phyloP scores from a whole-genome alignment of 1,139 yeast species.

The Ogataea hybrid region DNA sequence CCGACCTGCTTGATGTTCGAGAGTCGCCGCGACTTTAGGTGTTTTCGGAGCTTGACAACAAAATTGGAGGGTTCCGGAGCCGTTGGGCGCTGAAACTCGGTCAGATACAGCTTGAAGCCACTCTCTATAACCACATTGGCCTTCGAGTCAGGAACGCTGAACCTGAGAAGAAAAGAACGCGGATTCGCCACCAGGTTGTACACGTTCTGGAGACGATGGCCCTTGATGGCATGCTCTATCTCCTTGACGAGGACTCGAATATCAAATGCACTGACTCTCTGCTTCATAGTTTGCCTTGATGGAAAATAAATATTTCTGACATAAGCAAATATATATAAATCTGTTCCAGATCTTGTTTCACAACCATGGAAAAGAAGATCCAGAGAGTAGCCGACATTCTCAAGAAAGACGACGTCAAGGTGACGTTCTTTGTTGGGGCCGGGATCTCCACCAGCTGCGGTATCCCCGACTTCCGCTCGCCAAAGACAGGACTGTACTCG shows the following conservation, averaged over 20 bases:
- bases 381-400: conserved; percentile 23
- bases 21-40: conserved; percentile 75
- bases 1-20: conserved; percentile 72
- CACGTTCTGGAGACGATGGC: conserved; percentile 78
- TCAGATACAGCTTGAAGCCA: conserved; percentile 77
- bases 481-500: conserved; percentile 85
- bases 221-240: conserved; percentile 51
- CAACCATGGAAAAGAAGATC: conserved; percentile 16
- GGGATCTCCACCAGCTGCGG: conserved; percentile 94
- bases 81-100: conserved; percentile 78
- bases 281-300: conserved; percentile 42
- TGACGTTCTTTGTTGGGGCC: conserved; percentile 70
- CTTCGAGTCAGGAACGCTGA: conserved; percentile 82
- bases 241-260: conserved; percentile 71
- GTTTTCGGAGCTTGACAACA: conserved; percentile 82
- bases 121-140: conserved; percentile 75
- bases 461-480: conserved; percentile 92
- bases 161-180: conserved; percentile 76
- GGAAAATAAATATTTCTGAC: conserved; percentile 4
- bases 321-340: conserved; percentile 1
- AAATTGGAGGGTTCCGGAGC: conserved; percentile 83
- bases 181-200: conserved; percentile 75
- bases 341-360: conserved; percentile 5
- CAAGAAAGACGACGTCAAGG: conserved; percentile 23
- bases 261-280: conserved; percentile 83